phyloP scores from a whole-genome alignment of 2,329 filamentous ascomycete species.

The Rhynchosporium graminicola region DNA sequence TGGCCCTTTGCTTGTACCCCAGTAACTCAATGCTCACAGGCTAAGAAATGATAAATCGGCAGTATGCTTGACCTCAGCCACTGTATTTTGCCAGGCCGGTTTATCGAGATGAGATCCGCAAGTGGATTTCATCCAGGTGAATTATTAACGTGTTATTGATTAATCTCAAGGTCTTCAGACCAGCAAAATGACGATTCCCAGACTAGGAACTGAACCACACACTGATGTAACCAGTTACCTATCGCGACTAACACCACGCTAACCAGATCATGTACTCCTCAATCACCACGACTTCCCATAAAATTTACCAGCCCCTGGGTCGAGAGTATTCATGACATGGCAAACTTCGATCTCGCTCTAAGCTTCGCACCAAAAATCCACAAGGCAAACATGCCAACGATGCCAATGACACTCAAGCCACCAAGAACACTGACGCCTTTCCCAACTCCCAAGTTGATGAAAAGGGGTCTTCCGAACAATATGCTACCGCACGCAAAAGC shows the following conservation, averaged over 20 bases:
- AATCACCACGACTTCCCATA: neutral
- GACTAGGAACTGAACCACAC: neutral
- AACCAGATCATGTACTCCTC: neutral
- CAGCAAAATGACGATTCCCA: neutral
- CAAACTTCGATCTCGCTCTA: slow-evolving; percentile 37
- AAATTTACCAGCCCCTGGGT: neutral
- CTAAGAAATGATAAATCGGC: neutral
- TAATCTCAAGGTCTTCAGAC: neutral
- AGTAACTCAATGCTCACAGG: neutral
- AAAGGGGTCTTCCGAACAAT: slow-evolving; percentile 61
- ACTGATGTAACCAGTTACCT: neutral
- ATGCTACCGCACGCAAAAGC: slow-evolving; percentile 61
- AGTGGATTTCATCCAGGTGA: too few species aligned
- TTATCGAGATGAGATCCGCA: too few species aligned
- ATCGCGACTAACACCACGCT: neutral
- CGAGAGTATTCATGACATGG: slow-evolving; percentile 18
- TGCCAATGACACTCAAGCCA: slow-evolving; percentile 54
- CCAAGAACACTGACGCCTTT: slow-evolving; percentile 58
- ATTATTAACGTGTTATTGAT: neutral
- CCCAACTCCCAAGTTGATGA: slow-evolving; percentile 59
- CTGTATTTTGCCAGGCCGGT: too few species aligned
- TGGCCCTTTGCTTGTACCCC: too few species aligned
- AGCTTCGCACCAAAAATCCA: slow-evolving; percentile 34
- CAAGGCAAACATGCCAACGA: slow-evolving; percentile 50
- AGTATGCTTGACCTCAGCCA: neutral